Evolutionary conservation across 2,329 filamentous ascomycete species (phyloP).

Genomic region (Leptodontidium sp.): DNA sequence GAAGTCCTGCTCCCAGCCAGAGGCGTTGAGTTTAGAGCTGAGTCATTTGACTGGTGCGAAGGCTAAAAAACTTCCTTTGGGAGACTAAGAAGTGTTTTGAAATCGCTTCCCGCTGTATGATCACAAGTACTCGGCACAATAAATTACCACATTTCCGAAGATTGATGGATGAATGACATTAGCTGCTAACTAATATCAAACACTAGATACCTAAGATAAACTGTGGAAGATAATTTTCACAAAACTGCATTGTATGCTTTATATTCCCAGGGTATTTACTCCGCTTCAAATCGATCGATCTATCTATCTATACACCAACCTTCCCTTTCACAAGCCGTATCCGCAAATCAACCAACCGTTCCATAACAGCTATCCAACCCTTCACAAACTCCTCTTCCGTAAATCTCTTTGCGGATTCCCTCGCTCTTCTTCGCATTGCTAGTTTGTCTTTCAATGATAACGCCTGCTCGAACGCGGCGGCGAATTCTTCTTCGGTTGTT

Average conservation of each 20-base stretch:
- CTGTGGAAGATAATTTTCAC: background rate
- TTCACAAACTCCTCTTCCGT: conserved; percentile 85
- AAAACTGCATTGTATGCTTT: background rate
- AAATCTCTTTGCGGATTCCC: conserved; percentile 82
- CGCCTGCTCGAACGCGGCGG: conserved; percentile 80
- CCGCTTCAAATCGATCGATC: background rate
- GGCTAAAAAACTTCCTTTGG: too few relatives aligned
- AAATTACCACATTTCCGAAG: too few relatives aligned
- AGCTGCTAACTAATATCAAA: too few relatives aligned
- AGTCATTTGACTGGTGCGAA: too few relatives aligned
- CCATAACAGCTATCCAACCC: conserved; percentile 80
- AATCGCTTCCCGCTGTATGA: too few relatives aligned
- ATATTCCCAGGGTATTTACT: conserved; percentile 17
- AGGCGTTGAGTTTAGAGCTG: too few relatives aligned
- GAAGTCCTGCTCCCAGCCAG: too few relatives aligned
- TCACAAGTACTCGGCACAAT: too few relatives aligned
- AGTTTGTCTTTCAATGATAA: conserved; percentile 74
- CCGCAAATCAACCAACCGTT: conserved; percentile 65
- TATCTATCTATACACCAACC: background rate
- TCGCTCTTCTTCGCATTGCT: conserved; percentile 77
- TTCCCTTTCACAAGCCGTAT: conserved; percentile 8
- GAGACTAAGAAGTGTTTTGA: too few relatives aligned
- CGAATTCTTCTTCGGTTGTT: conserved; percentile 79
- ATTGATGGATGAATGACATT: too few relatives aligned
- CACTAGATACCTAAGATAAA: too few relatives aligned